Percentiles rank a stretch among this genome's conserved stretches.
Conservation (phyloP, 495 filamentous ascomycete genomes). For the Aspergillus egyptiacus region DNA sequence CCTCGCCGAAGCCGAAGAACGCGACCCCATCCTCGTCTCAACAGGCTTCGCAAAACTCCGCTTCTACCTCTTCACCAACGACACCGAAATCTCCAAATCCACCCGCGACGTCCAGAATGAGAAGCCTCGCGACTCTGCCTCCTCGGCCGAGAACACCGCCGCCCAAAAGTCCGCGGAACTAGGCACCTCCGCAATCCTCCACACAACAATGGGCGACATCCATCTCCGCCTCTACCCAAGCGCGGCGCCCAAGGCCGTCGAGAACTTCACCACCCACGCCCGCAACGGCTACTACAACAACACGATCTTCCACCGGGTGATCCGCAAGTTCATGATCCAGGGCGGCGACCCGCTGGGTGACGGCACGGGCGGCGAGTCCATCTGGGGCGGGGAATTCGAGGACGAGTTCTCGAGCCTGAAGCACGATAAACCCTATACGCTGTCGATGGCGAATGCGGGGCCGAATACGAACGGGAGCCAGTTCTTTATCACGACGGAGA, state of each 20-base stretch:
- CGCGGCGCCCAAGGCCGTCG: constrained; percentile 90
- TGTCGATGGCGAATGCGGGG: constrained; percentile 96
- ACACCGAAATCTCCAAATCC: constrained; percentile 74
- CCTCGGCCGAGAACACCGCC: constrained; percentile 34
- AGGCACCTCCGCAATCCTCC: constrained; percentile 75
- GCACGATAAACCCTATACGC: constrained; percentile 93
- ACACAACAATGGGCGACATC: constrained; percentile 93
- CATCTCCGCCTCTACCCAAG: constrained; percentile 90
- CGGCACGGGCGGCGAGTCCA: constrained; percentile 91
- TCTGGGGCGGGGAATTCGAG: constrained; percentile 94
- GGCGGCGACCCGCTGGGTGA: constrained; percentile 90
- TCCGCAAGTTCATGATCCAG: constrained; percentile 97
- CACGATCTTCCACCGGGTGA: constrained; percentile 95
- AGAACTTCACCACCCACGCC: constrained; percentile 94
- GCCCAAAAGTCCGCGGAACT: constrained; percentile 59
- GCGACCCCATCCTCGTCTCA: constrained; percentile 81
- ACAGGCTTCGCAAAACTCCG: constrained; percentile 84
- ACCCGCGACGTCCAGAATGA: constrained; percentile 93
- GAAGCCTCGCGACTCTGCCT: constrained; percentile 54
- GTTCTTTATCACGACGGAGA: constrained; percentile 98
- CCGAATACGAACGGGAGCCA: constrained; percentile 75
- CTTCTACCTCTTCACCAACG: constrained; percentile 98
- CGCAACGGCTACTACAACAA: constrained; percentile 91
- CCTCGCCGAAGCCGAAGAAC: constrained; percentile 82
- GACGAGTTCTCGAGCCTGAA: constrained; percentile 89